phyloP scores from a whole-genome alignment of 2,329 filamentous ascomycete genomes.

The Arachnomyces sp. region DNA sequence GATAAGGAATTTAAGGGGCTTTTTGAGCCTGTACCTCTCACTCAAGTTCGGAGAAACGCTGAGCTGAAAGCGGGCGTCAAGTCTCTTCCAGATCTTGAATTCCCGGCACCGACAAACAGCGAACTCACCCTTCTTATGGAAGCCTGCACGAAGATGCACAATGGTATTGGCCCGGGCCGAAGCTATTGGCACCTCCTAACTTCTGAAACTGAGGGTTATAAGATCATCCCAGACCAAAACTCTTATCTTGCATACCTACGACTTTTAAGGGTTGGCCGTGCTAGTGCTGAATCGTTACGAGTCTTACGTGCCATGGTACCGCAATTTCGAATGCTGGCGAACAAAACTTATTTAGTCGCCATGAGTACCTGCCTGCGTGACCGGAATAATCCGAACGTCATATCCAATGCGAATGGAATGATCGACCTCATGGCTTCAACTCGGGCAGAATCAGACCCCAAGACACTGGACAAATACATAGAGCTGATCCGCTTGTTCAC shows the following conservation, averaged over 20 bases:
- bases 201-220: constrained; percentile 36
- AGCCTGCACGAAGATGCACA: constrained; percentile 51
- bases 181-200: constrained; percentile 74
- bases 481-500: constrained; percentile 14
- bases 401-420: constrained; percentile 58
- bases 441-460: constrained; percentile 23
- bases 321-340: constrained; percentile 29
- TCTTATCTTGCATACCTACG: constrained; percentile 65
- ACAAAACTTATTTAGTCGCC: constrained; percentile 61
- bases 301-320: constrained; percentile 52
- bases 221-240: constrained; percentile 62
- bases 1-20: constrained; percentile 23
- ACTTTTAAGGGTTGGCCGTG: constrained; percentile 57
- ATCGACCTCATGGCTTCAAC: constrained; percentile 53
- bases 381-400: constrained; percentile 63
- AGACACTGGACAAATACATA: constrained; percentile 24
- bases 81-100: constrained; percentile 17
- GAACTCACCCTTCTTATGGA: constrained; percentile 63
- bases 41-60: constrained; percentile 12
- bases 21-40: constrained; percentile 24
- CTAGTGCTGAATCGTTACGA: constrained; percentile 54
- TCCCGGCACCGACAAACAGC: constrained; percentile 44
- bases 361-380: constrained; percentile 69
- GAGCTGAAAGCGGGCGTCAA: not conserved
- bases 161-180: constrained; percentile 54